Percentiles rank a stretch among this genome's conserved stretches.
Evolutionary conservation across 2,329 filamentous ascomycete genomes (phyloP).

Genomic region (Botryotinia convoluta): DNA sequence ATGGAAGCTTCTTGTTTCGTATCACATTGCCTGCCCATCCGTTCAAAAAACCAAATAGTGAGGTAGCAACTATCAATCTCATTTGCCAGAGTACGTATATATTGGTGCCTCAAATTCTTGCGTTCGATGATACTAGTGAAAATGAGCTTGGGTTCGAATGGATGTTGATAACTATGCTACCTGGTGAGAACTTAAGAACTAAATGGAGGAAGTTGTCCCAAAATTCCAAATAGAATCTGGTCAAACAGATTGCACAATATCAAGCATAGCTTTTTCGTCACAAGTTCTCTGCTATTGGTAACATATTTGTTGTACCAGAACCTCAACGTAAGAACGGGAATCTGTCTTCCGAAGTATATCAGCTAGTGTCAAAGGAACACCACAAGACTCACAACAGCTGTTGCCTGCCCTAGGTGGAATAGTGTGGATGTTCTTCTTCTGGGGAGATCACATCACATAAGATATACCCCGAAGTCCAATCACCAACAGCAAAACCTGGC

Average conservation of each 20-base stretch:
- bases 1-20: conserved; percentile 37
- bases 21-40: conserved; percentile 41
- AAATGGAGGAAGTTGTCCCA: conserved; percentile 39
- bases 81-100: conserved; percentile 37
- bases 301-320: background rate
- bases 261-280: conserved; percentile 34
- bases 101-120: conserved; percentile 40
- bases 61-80: conserved; percentile 42
- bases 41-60: conserved; percentile 42
- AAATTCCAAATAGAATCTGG: conserved; percentile 38
- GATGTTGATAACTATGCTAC: conserved; percentile 41
- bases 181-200: conserved; percentile 25
- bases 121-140: conserved; percentile 36
- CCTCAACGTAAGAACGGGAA: background rate
- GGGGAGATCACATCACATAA: conserved; percentile 14
- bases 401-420: background rate
- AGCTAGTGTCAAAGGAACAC: background rate
- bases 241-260: conserved; percentile 37
- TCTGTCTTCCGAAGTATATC: background rate
- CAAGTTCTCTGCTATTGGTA: background rate
- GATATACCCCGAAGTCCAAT: conserved; percentile 16
- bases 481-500: conserved; percentile 15
- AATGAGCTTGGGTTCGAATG: conserved; percentile 44
- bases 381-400: background rate
- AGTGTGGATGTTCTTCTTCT: background rate